These are phyloP conservation scores for Umbelopsis isabellina DNA, from an alignment of 192 early-diverging fungal species.

Conservation along the genomic window DNA sequence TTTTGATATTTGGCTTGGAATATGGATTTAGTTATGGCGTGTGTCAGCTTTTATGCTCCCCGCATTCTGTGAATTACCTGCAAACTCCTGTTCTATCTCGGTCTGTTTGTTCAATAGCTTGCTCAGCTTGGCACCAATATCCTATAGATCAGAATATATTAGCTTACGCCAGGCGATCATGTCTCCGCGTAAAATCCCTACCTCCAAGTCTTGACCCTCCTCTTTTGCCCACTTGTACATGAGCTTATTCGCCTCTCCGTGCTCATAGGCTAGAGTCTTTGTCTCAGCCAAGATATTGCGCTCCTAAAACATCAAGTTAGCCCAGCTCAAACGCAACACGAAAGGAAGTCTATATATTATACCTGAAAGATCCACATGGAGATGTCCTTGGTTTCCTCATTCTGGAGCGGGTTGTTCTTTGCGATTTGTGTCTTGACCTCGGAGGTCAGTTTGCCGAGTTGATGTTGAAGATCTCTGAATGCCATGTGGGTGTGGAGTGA, in stretches of 20 bases:
- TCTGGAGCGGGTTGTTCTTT: slow-evolving; percentile 36
- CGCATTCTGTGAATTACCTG: slow-evolving; percentile 25
- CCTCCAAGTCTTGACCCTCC: slow-evolving; percentile 35
- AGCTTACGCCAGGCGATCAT: not conserved
- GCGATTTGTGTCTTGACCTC: slow-evolving; percentile 36
- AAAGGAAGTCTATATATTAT: too few species aligned
- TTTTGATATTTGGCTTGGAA: slow-evolving; percentile 34
- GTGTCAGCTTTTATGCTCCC: too few species aligned
- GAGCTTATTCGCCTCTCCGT: slow-evolving; percentile 34
- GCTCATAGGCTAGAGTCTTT: slow-evolving; percentile 34
- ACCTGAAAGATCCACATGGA: slow-evolving; percentile 36
- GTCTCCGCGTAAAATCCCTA: not conserved
- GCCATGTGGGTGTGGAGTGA: slow-evolving; percentile 1
- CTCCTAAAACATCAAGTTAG: slow-evolving; percentile 7
- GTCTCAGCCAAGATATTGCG: slow-evolving; percentile 30
- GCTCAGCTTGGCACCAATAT: slow-evolving; percentile 38
- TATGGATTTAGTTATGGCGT: not conserved
- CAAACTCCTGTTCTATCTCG: slow-evolving; percentile 38
- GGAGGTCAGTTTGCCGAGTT: slow-evolving; percentile 30
- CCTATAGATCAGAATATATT: slow-evolving; percentile 20
- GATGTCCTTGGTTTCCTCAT: slow-evolving; percentile 36
- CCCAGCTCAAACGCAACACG: not conserved
- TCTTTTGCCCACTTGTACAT: slow-evolving; percentile 35
- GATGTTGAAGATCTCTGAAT: slow-evolving; percentile 41
- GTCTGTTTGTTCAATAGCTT: slow-evolving; percentile 36